Base-by-base conservation (phyloP, 2,329 filamentous ascomycete species). In the Hypoxylon sp. region DNA sequence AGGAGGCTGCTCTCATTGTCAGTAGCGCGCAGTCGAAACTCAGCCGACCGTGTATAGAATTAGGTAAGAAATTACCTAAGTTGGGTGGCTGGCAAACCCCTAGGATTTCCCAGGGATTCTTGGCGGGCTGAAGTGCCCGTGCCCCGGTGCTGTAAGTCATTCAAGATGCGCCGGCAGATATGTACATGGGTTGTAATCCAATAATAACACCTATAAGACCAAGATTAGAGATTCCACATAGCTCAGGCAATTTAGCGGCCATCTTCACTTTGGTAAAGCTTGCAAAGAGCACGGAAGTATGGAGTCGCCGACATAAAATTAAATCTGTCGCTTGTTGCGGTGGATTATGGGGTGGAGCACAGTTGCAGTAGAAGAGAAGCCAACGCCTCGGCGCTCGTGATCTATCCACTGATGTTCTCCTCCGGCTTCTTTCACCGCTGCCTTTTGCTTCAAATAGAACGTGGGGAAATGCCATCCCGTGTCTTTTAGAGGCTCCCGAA, bases 341-440 rank as follows among this genome's bases (percentile, higher is more conserved):
- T 47, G 27, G 42, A 29, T 55, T 35, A 48, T 15, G 13, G 27
- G 15, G 51, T 60, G 63, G 63, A 56, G 50, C 10, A 61, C n/a
- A 44, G 62, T 65, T 47, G 24, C 56, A 66, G 44, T 35, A 17
- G 52, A 46, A 56, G 32, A 48, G 17, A 50, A 44, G 7, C 6
- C 53, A 29, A 61, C 19, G 21, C 54, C 42, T 58, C 52, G 62
- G 58, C 62, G 44, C 54, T 62, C 58, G 50, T 59, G 57, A 58
- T 46, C 17, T 59, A 37, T 37, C 66, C 50, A 55, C 29, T 56
- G n/a, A 27, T 13, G 42, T 55, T 44, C 21, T 50, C 27, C 13
- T 17, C 21, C 21, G 11, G 11, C 7, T 44, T 37, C 24, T 58
- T 53, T 46, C 59, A 67, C 55, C 55, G 59, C 56, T 29, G 17